These are phyloP conservation scores for Cryptococcus sp. DNA, from an alignment of 1,284 basidiomycete genomes.

Conservation along the genomic window DNA sequence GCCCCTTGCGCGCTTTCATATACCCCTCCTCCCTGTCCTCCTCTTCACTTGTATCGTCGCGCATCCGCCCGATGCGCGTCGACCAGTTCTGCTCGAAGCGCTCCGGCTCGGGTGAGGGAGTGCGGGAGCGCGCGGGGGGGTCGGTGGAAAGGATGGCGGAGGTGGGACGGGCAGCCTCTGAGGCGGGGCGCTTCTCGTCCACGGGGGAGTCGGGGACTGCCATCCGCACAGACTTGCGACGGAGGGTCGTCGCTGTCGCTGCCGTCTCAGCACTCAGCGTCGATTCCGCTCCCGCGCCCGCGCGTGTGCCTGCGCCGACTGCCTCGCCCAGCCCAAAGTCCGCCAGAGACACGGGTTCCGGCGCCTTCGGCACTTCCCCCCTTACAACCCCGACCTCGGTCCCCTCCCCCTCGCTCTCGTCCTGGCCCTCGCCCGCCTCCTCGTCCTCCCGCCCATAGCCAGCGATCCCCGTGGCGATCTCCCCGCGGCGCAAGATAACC, in stretches of 20 bases:
- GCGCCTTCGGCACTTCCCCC: background rate
- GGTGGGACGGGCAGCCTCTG: too few species aligned
- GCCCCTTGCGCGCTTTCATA: conserved; percentile 31
- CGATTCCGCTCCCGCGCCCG: too few species aligned
- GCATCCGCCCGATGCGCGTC: conserved; percentile 41
- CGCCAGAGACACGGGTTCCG: background rate
- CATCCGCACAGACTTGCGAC: conserved; percentile 47
- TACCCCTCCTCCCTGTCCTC: conserved; percentile 38
- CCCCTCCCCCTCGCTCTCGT: conserved; percentile 12
- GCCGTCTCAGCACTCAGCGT: background rate
- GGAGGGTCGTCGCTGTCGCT: conserved; percentile 8
- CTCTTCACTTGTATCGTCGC: conserved; percentile 46
- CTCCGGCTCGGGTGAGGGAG: conserved; percentile 14
- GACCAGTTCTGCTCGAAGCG: conserved; percentile 29
- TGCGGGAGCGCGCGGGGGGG: conserved; percentile 4
- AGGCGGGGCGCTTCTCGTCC: conserved; percentile 10
- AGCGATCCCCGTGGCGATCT: conserved; percentile 21
- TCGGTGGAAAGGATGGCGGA: conserved; percentile 6
- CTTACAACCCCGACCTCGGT: background rate
- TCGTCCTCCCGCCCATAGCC: conserved; percentile 14
- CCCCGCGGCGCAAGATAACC: conserved; percentile 21
- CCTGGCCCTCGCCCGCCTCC: conserved; percentile 17
- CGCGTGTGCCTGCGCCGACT: too few species aligned
- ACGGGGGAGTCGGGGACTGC: conserved; percentile 39
- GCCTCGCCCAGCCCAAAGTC: background rate